phyloP scores from a whole-genome alignment of 1,284 basidiomycete species.

The Puccinia coronata region DNA sequence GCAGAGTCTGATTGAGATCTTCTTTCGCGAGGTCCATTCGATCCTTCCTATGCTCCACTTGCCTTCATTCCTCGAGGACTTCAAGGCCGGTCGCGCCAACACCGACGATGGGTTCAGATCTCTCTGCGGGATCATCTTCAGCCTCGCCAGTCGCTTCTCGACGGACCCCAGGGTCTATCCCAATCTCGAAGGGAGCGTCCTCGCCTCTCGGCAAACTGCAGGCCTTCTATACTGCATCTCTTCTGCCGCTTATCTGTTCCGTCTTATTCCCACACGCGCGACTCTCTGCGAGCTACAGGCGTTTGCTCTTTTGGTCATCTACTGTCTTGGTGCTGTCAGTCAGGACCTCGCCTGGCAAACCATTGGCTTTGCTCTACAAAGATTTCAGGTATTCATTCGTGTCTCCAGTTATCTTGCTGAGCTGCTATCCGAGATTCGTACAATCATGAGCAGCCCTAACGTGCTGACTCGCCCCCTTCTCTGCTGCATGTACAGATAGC shows the following conservation, averaged over 20 bases:
- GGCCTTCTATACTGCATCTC: constrained; percentile 29
- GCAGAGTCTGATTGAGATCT: constrained; percentile 67
- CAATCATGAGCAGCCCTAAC: background rate
- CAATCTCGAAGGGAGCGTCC: constrained; percentile 9
- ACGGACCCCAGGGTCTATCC: constrained; percentile 66
- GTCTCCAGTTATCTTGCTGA: background rate
- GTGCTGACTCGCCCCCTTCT: too few relatives aligned
- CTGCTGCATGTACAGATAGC: background rate
- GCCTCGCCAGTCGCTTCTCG: constrained; percentile 70
- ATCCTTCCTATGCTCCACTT: constrained; percentile 74
- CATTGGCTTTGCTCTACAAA: constrained; percentile 16
- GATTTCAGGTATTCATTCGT: constrained; percentile 17
- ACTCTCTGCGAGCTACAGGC: constrained; percentile 31
- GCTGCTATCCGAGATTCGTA: background rate
- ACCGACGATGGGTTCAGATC: constrained; percentile 68
- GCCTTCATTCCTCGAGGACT: constrained; percentile 68
- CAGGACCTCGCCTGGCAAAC: constrained; percentile 13
- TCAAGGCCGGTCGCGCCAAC: constrained; percentile 66
- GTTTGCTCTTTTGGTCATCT: background rate
- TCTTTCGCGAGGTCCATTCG: constrained; percentile 68
- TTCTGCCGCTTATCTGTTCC: background rate
- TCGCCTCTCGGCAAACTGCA: constrained; percentile 3
- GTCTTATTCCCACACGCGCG: constrained; percentile 5
- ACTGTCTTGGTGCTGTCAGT: constrained; percentile 26
- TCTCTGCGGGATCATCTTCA: constrained; percentile 74